Evolutionary conservation across 148 eudicot genomes (phyloP).

Genomic region (Chenopodium quinoa): DNA sequence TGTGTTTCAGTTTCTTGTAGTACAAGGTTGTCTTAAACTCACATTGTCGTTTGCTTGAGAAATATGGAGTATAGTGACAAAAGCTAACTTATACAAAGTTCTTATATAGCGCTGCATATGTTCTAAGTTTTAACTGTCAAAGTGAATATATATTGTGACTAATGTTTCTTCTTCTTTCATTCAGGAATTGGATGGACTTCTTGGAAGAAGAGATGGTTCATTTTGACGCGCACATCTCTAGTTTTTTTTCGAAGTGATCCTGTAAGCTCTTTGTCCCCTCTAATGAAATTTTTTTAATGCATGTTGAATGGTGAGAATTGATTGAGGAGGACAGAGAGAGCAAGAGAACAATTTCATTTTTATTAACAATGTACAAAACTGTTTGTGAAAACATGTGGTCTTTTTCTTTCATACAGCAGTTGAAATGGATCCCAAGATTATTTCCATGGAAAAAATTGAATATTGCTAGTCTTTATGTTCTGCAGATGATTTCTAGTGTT

Average conservation of each 20-base stretch:
- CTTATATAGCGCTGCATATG: background rate
- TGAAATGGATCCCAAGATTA: background rate
- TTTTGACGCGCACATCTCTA: slow-evolving; percentile 82
- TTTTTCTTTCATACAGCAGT: background rate
- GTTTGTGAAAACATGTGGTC: background rate
- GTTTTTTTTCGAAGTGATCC: slow-evolving; percentile 97
- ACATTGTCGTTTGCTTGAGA: background rate
- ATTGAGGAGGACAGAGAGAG: background rate
- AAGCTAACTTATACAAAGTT: background rate
- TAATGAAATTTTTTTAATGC: background rate
- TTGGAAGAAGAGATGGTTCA: slow-evolving; percentile 99
- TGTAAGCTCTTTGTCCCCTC: slow-evolving; percentile 44
- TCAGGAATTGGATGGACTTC: slow-evolving; percentile 99
- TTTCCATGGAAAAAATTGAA: background rate
- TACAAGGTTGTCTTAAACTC: background rate
- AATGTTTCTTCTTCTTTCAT: slow-evolving; percentile 24
- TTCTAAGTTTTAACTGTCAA: background rate
- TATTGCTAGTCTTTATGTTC: background rate
- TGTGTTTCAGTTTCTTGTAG: background rate
- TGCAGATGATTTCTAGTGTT: background rate
- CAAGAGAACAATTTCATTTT: background rate
- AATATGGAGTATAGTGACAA: background rate
- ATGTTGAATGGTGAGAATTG: background rate
- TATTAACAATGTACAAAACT: background rate
- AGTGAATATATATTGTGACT: background rate